Conservation (phyloP, 352 stramenopile species). For the Elongisporangium prolatum region DNA sequence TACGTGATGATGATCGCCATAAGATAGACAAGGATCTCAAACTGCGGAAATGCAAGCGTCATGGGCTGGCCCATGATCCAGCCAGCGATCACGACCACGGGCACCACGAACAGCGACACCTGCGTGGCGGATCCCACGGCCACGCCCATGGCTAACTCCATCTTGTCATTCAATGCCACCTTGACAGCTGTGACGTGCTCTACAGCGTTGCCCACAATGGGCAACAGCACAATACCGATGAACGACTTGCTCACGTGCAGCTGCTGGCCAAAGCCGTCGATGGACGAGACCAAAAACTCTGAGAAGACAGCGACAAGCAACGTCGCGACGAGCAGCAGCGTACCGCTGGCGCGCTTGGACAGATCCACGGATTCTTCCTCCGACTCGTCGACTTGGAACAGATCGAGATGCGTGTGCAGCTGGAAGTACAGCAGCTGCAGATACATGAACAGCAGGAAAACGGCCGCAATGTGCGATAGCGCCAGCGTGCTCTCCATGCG, state of each 20-base stretch:
- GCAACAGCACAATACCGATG: slow-evolving; percentile 94
- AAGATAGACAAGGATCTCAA: slow-evolving; percentile 96
- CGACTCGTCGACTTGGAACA: slow-evolving; percentile 78
- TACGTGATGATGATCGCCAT: slow-evolving; percentile 96
- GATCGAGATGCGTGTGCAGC: slow-evolving; percentile 91
- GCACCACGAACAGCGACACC: slow-evolving; percentile 96
- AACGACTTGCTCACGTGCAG: slow-evolving; percentile 82
- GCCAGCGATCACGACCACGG: slow-evolving; percentile 92
- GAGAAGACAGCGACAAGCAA: slow-evolving; percentile 92
- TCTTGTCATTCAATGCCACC: slow-evolving; percentile 97
- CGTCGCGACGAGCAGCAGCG: slow-evolving; percentile 86
- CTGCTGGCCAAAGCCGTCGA: slow-evolving; percentile 68
- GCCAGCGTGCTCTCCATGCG: slow-evolving; percentile 62
- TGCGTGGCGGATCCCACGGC: slow-evolving; percentile 97
- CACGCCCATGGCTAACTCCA: slow-evolving; percentile 98
- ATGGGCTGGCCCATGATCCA: slow-evolving; percentile 93
- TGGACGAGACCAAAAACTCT: slow-evolving; percentile 88
- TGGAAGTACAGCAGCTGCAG: slow-evolving; percentile 95
- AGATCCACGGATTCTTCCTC: slow-evolving; percentile 80
- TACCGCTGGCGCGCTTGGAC: slow-evolving; percentile 62
- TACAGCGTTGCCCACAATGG: slow-evolving; percentile 97
- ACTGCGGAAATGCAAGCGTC: slow-evolving; percentile 95
- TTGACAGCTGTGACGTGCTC: slow-evolving; percentile 97
- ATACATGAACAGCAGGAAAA: slow-evolving; percentile 92
- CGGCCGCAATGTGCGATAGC: slow-evolving; percentile 73